Evolutionary conservation across 495 filamentous ascomycete species (phyloP).

Genomic region (Penicillium silybi): DNA sequence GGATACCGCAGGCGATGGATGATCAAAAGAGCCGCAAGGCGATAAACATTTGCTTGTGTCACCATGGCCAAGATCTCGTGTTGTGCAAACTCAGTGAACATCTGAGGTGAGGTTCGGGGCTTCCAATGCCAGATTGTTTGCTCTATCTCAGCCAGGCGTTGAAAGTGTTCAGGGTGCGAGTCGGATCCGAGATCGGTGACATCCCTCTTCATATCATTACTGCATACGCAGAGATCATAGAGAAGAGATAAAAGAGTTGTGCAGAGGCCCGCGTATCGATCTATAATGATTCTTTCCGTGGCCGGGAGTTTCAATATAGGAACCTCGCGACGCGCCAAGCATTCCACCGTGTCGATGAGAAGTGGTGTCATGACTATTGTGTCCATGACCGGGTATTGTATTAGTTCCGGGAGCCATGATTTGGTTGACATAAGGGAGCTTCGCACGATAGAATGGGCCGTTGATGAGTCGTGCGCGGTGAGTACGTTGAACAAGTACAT

Average conservation of each 20-base stretch:
- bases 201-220: constrained; percentile 17
- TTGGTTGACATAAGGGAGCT: constrained; percentile 26
- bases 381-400: constrained; percentile 24
- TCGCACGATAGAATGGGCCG: constrained; percentile 25
- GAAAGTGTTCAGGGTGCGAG: constrained; percentile 5
- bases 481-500: constrained; percentile 31
- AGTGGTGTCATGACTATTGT: constrained; percentile 29
- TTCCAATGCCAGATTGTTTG: constrained; percentile 21
- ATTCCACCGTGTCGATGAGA: constrained; percentile 30
- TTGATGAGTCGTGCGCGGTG: constrained; percentile 21
- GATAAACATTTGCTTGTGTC: constrained; percentile 32
- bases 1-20: constrained; percentile 33
- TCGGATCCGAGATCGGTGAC: constrained; percentile 1
- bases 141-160: constrained; percentile 23
- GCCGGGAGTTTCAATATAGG: constrained; percentile 27
- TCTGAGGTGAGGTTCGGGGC: constrained; percentile 12
- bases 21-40: constrained; percentile 26
- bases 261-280: constrained; percentile 31
- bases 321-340: constrained; percentile 27
- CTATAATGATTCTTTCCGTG: constrained; percentile 25
- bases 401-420: constrained; percentile 24
- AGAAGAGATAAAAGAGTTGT: constrained; percentile 27
- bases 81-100: constrained; percentile 16
- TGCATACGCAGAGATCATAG: constrained; percentile 31
- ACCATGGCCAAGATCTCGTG: constrained; percentile 26